A percentile compares a stretch with the other conserved stretches of the same genome.
Evolutionary conservation across 495 filamentous ascomycete genomes (phyloP).

Genomic region (Polyplosphaeria fusca): DNA sequence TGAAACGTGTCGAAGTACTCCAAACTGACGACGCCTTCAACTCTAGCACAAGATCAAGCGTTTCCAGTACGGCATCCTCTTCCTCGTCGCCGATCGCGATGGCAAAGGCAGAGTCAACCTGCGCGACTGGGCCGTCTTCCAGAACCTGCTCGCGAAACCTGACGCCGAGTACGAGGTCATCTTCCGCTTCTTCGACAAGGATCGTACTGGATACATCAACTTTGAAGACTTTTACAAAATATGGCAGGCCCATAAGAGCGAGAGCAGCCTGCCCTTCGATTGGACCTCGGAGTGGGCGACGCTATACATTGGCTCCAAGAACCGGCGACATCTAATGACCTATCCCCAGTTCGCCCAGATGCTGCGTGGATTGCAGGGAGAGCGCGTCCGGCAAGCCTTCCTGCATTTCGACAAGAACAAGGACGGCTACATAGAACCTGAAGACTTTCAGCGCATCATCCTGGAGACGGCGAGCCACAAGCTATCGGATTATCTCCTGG

Average conservation of each 20-base stretch:
- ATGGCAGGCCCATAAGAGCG: constrained; percentile 78
- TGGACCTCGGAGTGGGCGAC: constrained; percentile 98
- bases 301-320: constrained; percentile 83
- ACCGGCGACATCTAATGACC: constrained; percentile 80
- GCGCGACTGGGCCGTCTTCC: constrained; percentile 85
- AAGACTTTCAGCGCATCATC: constrained; percentile 96
- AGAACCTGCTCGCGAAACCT: constrained; percentile 88
- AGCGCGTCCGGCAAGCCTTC: constrained; percentile 93
- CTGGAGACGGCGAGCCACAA: constrained; percentile 91
- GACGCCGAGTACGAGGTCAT: constrained; percentile 99
- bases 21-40: constrained; percentile 5
- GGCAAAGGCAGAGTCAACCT: constrained; percentile 68
- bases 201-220: constrained; percentile 76
- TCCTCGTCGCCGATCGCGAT: constrained; percentile 78
- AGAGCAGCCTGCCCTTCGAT: constrained; percentile 83
- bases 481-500: constrained; percentile 92
- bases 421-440: constrained; percentile 96
- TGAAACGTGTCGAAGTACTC: constrained; percentile 6
- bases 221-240: constrained; percentile 79
- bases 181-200: constrained; percentile 88
- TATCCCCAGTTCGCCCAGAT: constrained; percentile 98
- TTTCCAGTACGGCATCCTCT: constrained; percentile 90
- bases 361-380: constrained; percentile 91
- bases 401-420: constrained; percentile 83
- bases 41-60: constrained; percentile 92